Evolutionary conservation across 163 green algal species (phyloP), one percentile per base, ranked within the genome.

Genomic region (Botryococcus braunii): DNA sequence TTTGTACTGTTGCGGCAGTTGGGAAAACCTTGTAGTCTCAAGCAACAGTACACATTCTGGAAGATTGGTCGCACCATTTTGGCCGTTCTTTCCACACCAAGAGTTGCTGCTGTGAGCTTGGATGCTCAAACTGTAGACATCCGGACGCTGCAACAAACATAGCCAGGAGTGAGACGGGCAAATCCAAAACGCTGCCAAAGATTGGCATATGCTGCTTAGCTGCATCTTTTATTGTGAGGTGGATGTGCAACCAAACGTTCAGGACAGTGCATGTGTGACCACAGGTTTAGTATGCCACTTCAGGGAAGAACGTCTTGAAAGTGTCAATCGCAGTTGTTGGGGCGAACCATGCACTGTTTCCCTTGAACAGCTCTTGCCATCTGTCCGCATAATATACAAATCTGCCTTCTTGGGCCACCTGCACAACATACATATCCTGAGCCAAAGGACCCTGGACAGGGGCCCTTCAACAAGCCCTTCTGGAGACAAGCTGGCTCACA

Each of bases 41-140:
- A 5, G 2, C 17, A n/a, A 13, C 27, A 60, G 27, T n/a, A 31
- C 50, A 13, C 2, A 17, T 11, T 27, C 2, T 23, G 4, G 21
- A 27, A 60, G 8, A 60, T 60, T 11, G 13, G 50, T 13, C 84
- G 60, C 71, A 94, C 85, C 74, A 87, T 31, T 80, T 81, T 1
- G 91, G 91, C 25, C 78, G 65, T 4, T 83, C 71, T 60, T 89
- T 85, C 91, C 91, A 97, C 25, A 96, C 86, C 11, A 97, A 83
- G 52, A 97, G 75, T 62, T 96, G 87, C 69, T 97, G 90, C 72
- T 97, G 89, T 3, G 85, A 94, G 77, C 79, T 91, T 38, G 91
- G 89, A 63, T 88, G 82, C 0, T 83, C 80, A 66, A 97, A 95
- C 37, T 83, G 75, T 5, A 97, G 74, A 55, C 82, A 91, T 40